A percentile compares a stretch with the other conserved stretches of the same genome.
Conservation (phyloP, 768 basidiomycete genomes). For the Solioccasus polychromus region DNA sequence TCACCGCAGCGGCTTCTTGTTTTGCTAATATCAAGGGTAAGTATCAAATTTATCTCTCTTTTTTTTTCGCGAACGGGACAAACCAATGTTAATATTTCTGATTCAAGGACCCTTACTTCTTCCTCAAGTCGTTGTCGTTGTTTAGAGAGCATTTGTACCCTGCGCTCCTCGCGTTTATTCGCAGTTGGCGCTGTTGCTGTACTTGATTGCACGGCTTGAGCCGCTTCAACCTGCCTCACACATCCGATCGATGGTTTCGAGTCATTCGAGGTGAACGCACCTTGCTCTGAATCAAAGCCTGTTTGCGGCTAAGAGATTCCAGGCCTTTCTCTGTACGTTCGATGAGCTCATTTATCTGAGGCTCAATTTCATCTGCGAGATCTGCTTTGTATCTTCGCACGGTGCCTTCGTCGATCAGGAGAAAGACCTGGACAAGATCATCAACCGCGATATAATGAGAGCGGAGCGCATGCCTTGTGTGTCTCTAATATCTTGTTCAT, state of each 20-base stretch:
- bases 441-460: neutral
- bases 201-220: constrained; percentile 39
- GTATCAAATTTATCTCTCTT: neutral
- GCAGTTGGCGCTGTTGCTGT: constrained; percentile 47
- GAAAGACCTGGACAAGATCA: constrained; percentile 55
- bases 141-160: constrained; percentile 60
- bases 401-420: constrained; percentile 69
- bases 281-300: constrained; percentile 60
- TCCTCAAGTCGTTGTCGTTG: constrained; percentile 68
- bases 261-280: constrained; percentile 32
- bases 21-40: constrained; percentile 20
- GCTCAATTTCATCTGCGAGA: constrained; percentile 77
- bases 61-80: neutral
- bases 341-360: constrained; percentile 73
- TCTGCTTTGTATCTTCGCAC: constrained; percentile 74
- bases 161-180: constrained; percentile 65
- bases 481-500: constrained; percentile 66
- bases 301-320: constrained; percentile 57
- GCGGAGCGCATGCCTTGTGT: constrained; percentile 49
- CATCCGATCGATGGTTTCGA: neutral
- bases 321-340: constrained; percentile 69
- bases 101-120: constrained; percentile 57
- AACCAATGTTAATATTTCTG: constrained; percentile 60
- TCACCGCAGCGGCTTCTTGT: constrained; percentile 11
- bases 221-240: constrained; percentile 50